Base-by-base conservation (phyloP, 2,329 filamentous ascomycete genomes). In the Daldinia sp. region DNA sequence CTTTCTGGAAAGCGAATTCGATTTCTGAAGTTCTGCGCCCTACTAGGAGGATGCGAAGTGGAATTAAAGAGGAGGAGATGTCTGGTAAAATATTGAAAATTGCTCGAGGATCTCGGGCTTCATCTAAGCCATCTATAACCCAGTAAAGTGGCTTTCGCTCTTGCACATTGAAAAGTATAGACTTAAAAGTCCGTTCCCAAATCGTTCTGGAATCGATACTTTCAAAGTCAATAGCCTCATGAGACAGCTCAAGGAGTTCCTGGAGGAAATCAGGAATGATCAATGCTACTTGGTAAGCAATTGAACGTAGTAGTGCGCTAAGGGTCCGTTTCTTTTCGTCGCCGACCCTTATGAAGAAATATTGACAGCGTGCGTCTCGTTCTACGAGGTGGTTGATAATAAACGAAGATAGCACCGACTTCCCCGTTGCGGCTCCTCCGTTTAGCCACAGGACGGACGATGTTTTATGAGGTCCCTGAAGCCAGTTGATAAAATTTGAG, bases 121-220 rank as follows among this genome's bases (percentile, higher is more conserved):
- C 77, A 50, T 80, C 77, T 1, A 80, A 27, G 1, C 70, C 78
- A 69, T 80, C 78, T 43, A 80, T 74, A 7, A 80, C 66, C 76
- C 75, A 77, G 63, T 77, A 79, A 1, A 80, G 19, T 0, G 75
- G 70, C 3, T 53, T 19, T 4, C 56, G 6, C 1, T 61, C 25
- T 3, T 66, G 35, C 27, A 71, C 68, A 8, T 65, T 64, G 60
- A 74, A 76, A 7, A 79, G 61, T 25, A 70, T 68, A 8, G 68
- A 66, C 29, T 68, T 66, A 63, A 77, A 79, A 0, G 76, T 55
- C 25, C 55, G 71, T 6, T 76, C 65, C 76, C 75, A 81, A 1
- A 76, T 67, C 4, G 49, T 64, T 19, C 56, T 59, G 0, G 68
- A 11, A 41, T 74, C 74, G 27, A 66, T 60, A 34, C 65, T 66